Evolutionary conservation across 768 basidiomycete genomes (phyloP).

Genomic region (Naganishia onofrii): DNA sequence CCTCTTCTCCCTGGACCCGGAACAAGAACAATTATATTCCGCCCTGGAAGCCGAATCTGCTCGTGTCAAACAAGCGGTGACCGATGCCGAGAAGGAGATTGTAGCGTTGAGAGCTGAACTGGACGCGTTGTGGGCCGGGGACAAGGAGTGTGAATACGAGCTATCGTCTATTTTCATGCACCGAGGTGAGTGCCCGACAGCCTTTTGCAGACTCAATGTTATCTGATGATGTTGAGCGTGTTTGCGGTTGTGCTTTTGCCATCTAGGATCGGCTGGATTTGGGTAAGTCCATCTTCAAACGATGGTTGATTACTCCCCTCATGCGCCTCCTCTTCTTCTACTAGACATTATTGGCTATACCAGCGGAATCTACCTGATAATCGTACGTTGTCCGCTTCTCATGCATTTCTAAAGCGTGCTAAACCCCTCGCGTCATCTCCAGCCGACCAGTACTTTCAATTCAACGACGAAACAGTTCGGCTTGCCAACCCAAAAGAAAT

Average conservation of each 20-base stretch:
- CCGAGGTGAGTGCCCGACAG: slow-evolving; percentile 64
- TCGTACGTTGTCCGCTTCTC: slow-evolving; percentile 44
- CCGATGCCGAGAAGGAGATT: slow-evolving; percentile 19
- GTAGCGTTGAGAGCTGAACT: slow-evolving; percentile 54
- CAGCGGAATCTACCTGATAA: slow-evolving; percentile 77
- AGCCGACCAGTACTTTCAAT: slow-evolving; percentile 87
- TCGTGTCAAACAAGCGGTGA: slow-evolving; percentile 27
- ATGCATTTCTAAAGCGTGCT: not conserved
- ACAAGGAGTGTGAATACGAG: slow-evolving; percentile 71
- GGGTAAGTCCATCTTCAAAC: slow-evolving; percentile 53
- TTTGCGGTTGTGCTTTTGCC: not conserved
- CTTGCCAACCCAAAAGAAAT: slow-evolving; percentile 77
- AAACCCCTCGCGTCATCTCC: slow-evolving; percentile 1
- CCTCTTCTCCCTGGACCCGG: slow-evolving; percentile 32
- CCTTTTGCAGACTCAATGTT: not conserved
- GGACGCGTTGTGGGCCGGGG: slow-evolving; percentile 71
- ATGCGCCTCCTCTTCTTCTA: not conserved
- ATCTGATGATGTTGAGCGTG: not conserved
- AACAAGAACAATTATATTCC: slow-evolving; percentile 36
- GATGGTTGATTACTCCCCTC: not conserved
- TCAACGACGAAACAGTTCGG: slow-evolving; percentile 85
- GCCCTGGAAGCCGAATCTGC: slow-evolving; percentile 38
- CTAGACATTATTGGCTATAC: slow-evolving; percentile 85
- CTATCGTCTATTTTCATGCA: slow-evolving; percentile 91
- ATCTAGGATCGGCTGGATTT: slow-evolving; percentile 42